Base-by-base conservation (phyloP, 1,139 yeast species). In the Saccharomyces hybrid region DNA sequence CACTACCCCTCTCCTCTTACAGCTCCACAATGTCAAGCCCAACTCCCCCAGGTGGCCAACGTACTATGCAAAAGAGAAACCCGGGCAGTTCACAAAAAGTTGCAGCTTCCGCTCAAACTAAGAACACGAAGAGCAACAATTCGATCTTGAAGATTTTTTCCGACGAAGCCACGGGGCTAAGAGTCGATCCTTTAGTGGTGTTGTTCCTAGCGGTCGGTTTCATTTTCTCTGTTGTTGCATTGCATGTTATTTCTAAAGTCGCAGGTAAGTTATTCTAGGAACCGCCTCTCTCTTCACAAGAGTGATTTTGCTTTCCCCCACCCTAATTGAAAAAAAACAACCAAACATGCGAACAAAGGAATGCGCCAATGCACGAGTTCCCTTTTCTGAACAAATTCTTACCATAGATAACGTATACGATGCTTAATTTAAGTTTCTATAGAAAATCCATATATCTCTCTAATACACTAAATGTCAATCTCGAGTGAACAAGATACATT, bases 131-230 rank as follows among this genome's bases (percentile, higher is more conserved):
- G 32, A 38, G 25, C n/a, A 38, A 38, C 5, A 87, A 93, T 62
- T 88, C 96, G 56, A 85, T 93, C 85, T 79, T 93, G 76, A 93
- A 93, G 77, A 83, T 93, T 60, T 95, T 89, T 78, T 91, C 97
- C 46, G 99, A 93, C 66, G 99, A 93, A 75, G 96, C 98, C 49
- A 90, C 89, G 68, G 99, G 98, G 52, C 81, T 93, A 67, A 85
- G 95, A 73, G 96, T 93, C 57, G 99, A 93, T 73, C 98, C 99
- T 27, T 82, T 93, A 66, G 96, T 93, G 51, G 97, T 93, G 51
- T 82, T 93, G 75, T 95, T 93, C 64, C 80, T 95, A 73, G 96
- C 98, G 48, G 91, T 93, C 58, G 96, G 97, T 27, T 93, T 95
- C 76, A 90, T 93, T 66, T 89, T 93, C 75, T 87, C 96, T 44